Conservation (phyloP, 23 red algal genomes). For the Rhodosorus marinus region DNA sequence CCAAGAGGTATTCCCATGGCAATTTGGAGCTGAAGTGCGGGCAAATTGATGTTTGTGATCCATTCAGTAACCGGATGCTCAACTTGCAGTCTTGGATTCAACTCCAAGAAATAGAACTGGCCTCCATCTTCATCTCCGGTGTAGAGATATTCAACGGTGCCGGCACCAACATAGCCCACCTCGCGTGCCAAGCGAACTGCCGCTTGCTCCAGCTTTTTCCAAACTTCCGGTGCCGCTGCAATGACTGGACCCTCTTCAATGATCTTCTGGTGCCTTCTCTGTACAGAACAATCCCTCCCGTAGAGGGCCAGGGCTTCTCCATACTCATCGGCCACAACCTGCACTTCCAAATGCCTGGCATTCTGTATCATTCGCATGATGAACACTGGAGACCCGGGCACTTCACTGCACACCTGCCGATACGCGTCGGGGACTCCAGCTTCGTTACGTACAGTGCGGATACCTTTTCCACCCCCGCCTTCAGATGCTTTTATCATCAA, state of each 20-base stretch:
- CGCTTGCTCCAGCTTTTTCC: conserved; percentile 61
- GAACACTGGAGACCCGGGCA: conserved; percentile 86
- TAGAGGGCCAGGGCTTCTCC: conserved; percentile 88
- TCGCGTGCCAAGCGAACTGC: conserved; percentile 77
- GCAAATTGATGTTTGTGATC: conserved; percentile 92
- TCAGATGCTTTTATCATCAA: conserved; percentile 91
- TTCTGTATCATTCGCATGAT: conserved; percentile 77
- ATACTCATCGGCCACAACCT: conserved; percentile 94
- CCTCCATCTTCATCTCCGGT: conserved; percentile 52
- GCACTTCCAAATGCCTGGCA: conserved; percentile 90
- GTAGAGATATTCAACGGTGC: conserved; percentile 97
- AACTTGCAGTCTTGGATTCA: conserved; percentile 94
- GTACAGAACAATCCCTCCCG: conserved; percentile 94
- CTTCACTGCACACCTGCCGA: conserved; percentile 83
- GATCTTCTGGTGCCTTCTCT: conserved; percentile 98
- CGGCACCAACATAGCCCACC: conserved; percentile 93
- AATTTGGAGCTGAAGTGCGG: conserved; percentile 87
- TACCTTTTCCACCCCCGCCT: conserved; percentile 97
- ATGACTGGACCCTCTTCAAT: conserved; percentile 93
- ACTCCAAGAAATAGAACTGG: conserved; percentile 92
- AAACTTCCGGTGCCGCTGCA: conserved; percentile 58
- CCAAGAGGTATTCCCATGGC: conserved; percentile 96
- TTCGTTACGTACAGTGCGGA: conserved; percentile 41
- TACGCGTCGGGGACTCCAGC: conserved; percentile 41
- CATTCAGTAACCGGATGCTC: conserved; percentile 99